These are phyloP conservation scores for Glycine latifolia DNA, from an alignment of 306 rosid species.

Conservation along the genomic window DNA sequence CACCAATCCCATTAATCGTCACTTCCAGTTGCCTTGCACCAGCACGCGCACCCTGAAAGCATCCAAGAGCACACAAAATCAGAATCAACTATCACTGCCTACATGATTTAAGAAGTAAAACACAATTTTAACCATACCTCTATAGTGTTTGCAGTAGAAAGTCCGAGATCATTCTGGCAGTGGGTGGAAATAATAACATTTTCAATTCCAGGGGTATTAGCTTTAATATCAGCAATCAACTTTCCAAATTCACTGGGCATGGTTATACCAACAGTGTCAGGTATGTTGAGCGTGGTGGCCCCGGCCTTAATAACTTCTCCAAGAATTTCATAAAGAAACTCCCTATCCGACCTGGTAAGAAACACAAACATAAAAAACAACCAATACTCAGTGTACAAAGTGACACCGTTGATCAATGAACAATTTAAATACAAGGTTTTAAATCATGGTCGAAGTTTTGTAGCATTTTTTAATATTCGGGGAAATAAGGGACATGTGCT, in stretches of 20 bases:
- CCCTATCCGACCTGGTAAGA: constrained; percentile 78
- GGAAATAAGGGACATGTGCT: too few species aligned
- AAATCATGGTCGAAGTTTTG: too few species aligned
- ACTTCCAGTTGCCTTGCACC: constrained; percentile 99
- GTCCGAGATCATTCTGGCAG: constrained; percentile 99
- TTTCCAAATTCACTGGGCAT: constrained; percentile 75
- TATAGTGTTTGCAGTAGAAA: constrained; percentile 88
- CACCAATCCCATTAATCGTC: constrained; percentile 97
- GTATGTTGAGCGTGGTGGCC: constrained; percentile 95
- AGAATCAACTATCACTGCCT: not conserved
- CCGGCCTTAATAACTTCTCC: constrained; percentile 96
- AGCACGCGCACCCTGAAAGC: constrained; percentile 84
- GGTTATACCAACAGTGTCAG: constrained; percentile 91
- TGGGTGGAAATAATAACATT: constrained; percentile 93
- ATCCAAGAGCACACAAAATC: constrained; percentile 40
- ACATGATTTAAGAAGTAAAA: not conserved
- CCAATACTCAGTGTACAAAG: too few species aligned
- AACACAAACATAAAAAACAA: not conserved
- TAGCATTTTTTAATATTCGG: too few species aligned
- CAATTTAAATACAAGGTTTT: too few species aligned
- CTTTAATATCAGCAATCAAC: constrained; percentile 86
- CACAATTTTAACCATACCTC: constrained; percentile 49
- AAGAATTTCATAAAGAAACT: constrained; percentile 84
- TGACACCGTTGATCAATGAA: too few species aligned
- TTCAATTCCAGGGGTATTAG: constrained; percentile 89